phyloP scores from a whole-genome alignment of 495 filamentous ascomycete species.

The Beverwykella pulmonaria region DNA sequence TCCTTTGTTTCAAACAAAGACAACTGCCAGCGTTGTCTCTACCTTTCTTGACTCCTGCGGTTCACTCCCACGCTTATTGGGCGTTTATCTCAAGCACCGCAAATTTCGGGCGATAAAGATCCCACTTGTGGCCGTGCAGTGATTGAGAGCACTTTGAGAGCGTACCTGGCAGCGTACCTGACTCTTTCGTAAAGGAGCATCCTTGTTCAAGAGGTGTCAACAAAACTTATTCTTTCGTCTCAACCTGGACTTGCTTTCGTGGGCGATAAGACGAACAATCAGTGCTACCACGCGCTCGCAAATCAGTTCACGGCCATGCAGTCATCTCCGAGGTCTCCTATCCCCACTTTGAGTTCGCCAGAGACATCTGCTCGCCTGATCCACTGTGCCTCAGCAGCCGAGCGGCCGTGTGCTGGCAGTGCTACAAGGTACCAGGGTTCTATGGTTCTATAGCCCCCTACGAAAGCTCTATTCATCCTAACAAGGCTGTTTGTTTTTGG shows the following conservation, averaged over 20 bases:
- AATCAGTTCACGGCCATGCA: neutral
- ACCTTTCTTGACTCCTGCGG: neutral
- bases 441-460: neutral
- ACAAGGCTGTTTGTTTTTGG: conserved; percentile 14
- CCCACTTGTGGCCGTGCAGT: neutral
- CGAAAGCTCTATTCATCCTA: neutral
- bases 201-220: neutral
- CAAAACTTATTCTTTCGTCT: neutral
- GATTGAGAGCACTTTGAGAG: neutral
- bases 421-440: neutral
- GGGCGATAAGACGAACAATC: neutral
- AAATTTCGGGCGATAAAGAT: neutral
- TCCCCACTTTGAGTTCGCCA: neutral
- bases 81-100: neutral
- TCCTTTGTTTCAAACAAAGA: conserved; percentile 24
- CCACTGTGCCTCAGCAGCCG: conserved; percentile 15
- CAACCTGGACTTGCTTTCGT: neutral
- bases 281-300: neutral
- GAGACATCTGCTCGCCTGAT: conserved; percentile 19
- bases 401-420: neutral
- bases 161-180: neutral
- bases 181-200: neutral
- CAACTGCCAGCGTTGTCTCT: neutral
- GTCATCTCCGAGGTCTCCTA: neutral
- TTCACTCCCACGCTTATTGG: conserved; percentile 4